phyloP scores from a whole-genome alignment of 805 yeast genomes.

The Saccharomycopsis sp. region DNA sequence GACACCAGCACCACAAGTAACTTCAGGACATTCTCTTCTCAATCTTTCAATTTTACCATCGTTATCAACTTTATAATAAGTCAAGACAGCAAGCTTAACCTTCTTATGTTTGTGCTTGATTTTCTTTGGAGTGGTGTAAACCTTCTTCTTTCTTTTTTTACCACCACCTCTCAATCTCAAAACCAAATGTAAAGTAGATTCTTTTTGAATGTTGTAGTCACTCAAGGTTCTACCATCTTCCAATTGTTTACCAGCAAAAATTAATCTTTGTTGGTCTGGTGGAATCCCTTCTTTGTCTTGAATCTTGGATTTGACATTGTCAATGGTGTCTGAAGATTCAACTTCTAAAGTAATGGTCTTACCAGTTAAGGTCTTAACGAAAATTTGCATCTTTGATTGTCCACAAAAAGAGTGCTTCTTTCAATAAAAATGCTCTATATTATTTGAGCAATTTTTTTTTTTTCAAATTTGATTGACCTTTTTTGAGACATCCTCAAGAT shows the following conservation, averaged over 20 bases:
- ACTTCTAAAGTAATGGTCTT: constrained; percentile 98
- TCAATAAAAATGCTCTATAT: no score
- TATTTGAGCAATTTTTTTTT: no score
- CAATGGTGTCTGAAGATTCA: constrained; percentile 96
- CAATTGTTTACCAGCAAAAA: constrained; percentile 96
- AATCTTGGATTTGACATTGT: constrained; percentile 93
- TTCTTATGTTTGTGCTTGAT: constrained; percentile 99
- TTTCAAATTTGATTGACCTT: no score
- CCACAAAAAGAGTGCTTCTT: constrained; percentile 33
- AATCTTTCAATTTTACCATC: constrained; percentile 98
- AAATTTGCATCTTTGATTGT: constrained; percentile 78
- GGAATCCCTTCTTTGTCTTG: constrained; percentile 98
- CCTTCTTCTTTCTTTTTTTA: constrained; percentile 99
- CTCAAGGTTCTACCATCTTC: constrained; percentile 95
- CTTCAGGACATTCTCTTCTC: constrained; percentile 95
- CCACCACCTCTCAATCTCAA: constrained; percentile 99
- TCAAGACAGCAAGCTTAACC: constrained; percentile 97
- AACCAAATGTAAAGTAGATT: constrained; percentile 92
- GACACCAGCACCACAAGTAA: constrained; percentile 96
- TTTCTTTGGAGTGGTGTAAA: constrained; percentile 99
- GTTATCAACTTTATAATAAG: constrained; percentile 98
- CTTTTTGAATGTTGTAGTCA: constrained; percentile 98
- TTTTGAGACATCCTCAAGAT: no score
- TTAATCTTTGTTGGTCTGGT: constrained; percentile 95
- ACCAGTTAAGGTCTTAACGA: constrained; percentile 99